Evolutionary conservation across 2,329 filamentous ascomycete genomes (phyloP).

Genomic region (Fusarium chaquense): DNA sequence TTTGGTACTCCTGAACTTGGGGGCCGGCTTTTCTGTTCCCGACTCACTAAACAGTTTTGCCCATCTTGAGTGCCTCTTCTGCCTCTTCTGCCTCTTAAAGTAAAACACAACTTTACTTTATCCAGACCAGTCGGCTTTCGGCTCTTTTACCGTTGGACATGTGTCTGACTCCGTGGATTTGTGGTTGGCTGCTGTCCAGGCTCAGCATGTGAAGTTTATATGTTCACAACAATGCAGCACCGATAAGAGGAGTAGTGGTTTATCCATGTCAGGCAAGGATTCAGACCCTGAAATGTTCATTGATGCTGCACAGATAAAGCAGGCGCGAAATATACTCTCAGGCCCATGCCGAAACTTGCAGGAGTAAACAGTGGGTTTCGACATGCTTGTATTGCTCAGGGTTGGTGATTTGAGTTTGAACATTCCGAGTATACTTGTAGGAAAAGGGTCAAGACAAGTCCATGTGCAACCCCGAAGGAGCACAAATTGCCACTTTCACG

Average conservation of each 20-base stretch:
- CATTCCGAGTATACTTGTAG: neutral
- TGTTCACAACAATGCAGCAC: neutral
- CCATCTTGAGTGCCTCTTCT: constrained; percentile 19
- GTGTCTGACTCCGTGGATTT: constrained; percentile 19
- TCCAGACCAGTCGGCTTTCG: constrained; percentile 39
- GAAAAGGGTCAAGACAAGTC: neutral
- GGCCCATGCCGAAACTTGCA: neutral
- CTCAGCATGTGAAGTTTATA: constrained; percentile 28
- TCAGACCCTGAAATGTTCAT: neutral
- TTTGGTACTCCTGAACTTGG: too few relatives aligned
- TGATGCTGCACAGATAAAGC: neutral
- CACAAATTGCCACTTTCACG: neutral
- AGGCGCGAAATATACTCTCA: neutral
- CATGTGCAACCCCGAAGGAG: neutral
- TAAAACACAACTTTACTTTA: constrained; percentile 13
- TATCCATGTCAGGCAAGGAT: neutral
- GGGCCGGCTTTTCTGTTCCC: too few relatives aligned
- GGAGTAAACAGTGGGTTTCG: neutral
- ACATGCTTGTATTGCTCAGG: neutral
- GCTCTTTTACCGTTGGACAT: constrained; percentile 17
- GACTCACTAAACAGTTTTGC: neutral
- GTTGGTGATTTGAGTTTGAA: neutral
- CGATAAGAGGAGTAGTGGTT: neutral
- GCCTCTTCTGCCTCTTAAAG: constrained; percentile 19
- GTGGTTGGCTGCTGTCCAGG: neutral